Base-by-base conservation (phyloP, 306 rosid genomes). In the Cucumis cinereus region DNA sequence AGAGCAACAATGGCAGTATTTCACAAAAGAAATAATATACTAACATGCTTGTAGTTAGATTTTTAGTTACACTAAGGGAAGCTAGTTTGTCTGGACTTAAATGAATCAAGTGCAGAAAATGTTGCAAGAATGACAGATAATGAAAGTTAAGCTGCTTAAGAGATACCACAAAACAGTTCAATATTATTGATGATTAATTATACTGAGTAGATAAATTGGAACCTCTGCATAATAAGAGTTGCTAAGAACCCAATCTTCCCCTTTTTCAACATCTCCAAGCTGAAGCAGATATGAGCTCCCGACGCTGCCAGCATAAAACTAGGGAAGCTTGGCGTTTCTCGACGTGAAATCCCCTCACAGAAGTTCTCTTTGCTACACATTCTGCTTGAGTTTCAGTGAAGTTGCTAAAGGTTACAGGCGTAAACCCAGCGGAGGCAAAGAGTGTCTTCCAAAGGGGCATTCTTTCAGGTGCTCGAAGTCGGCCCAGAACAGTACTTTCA, bases 181-280 rank as follows among this genome's bases (percentile, higher is more conserved):
- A 82, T 36, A 79, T 85, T 82, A 82, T 85, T 82, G 80, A 77
- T 79, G 58, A 43, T 47, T 70, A 77, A 80, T 74, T 73, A 77
- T 70, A 81, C 49, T 30, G 70, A 50, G 74, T 57, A 83, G 83
- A 77, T 77, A 77, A 77, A 59, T 76, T 73, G 70, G 77, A 83
- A 83, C 84, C 83, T 80, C 88, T 74, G 81, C 73, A 74, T 79
- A 85, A 54, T 82, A 81, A 66, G 82, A 74, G 86, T 73, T 66
- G 83, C 79, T 73, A 68, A 70, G 60, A 76, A 72, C 83, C 83
- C 77, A 77, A 74, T 79, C 79, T 76, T 71, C 85, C 85, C 82
- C 75, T 74, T 45, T 81, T 36, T 77, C 82, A 85, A 83, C 88
- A 85, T 69, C 88, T 79, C 88, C 88, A 85, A 38, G 88, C 88